Base-by-base conservation (phyloP, 768 basidiomycete species). In the Trametes cinnabarina region DNA sequence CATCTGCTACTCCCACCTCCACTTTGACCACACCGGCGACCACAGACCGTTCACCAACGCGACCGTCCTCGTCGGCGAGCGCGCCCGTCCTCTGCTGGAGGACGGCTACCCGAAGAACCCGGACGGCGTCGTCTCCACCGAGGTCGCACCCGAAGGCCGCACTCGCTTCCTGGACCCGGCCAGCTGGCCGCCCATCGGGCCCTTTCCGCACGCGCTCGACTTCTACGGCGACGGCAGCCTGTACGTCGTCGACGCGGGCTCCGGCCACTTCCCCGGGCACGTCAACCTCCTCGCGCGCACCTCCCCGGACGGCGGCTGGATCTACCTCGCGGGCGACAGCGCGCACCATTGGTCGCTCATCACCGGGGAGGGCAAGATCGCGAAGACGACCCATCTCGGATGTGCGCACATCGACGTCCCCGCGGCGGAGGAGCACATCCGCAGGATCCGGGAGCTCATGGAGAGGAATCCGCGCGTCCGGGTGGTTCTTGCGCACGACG, bases 201-300 rank as follows among this genome's bases (percentile, higher is more conserved):
- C 80, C 2, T 83, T 82, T 64, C 78, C 80, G 26, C 60, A 54
- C 47, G 62, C 43, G 19, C 46, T 59, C 46, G 82, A 86, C 69
- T 78, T 76, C 62, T 84, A 79, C 58, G 76, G 75, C 12, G 84
- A 87, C 58, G 84, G 83, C 4, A 81, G 78, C 60, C 63, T 84
- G 28, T 85, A 82, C 63, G 74, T 86, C 60, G 65, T 86, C 57
- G 80, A 86, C 62, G 77, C 83, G 1, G 2, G 59, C 62, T 76
- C 83, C 1, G 84, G 85, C 0, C 84, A 86, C 65, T 65, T 83
- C 28, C 68, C 71, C 1, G 85, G 85, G 0, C 84, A 86, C 53
- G 61, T 85, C 55, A 83, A 80, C 58, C 57, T 80, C 34, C 76
- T 84, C 11, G 81, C 74, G 6, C 81, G 84, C 37, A 84, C 82